These are phyloP conservation scores for Cladosporium sp. DNA, from an alignment of 2,329 filamentous ascomycete species.

Conservation along the genomic window DNA sequence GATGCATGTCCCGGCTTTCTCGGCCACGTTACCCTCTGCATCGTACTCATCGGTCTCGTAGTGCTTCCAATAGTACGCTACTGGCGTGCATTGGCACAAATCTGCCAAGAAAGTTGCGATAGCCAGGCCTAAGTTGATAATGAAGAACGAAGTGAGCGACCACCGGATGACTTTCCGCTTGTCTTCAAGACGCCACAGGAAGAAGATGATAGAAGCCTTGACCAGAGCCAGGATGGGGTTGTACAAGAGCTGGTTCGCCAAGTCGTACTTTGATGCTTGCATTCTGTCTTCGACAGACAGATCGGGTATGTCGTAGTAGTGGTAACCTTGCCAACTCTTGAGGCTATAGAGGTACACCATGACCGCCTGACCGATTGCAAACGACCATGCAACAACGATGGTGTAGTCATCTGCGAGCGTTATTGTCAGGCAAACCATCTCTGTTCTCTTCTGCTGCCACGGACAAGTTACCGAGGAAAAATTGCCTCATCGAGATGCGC, in stretches of 20 bases:
- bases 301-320: neutral
- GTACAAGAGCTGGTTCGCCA: constrained; percentile 27
- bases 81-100: constrained; percentile 31
- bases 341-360: neutral
- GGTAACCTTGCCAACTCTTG: constrained; percentile 4
- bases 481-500: neutral
- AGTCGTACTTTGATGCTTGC: neutral
- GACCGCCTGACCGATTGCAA: neutral
- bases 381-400: neutral
- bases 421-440: neutral
- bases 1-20: constrained; percentile 26
- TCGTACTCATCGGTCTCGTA: constrained; percentile 14
- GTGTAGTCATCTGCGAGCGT: neutral
- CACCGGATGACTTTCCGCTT: constrained; percentile 25
- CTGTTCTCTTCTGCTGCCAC: neutral
- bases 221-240: constrained; percentile 33
- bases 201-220: constrained; percentile 33
- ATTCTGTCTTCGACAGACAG: constrained; percentile 1
- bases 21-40: constrained; percentile 23
- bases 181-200: constrained; percentile 34
- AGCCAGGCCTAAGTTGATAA: constrained; percentile 29
- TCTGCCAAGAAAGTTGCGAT: constrained; percentile 30
- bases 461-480: neutral
- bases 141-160: constrained; percentile 28
- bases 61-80: constrained; percentile 15